Conservation (phyloP, 768 basidiomycete genomes). For the Boletus rufocinnamomeus region DNA sequence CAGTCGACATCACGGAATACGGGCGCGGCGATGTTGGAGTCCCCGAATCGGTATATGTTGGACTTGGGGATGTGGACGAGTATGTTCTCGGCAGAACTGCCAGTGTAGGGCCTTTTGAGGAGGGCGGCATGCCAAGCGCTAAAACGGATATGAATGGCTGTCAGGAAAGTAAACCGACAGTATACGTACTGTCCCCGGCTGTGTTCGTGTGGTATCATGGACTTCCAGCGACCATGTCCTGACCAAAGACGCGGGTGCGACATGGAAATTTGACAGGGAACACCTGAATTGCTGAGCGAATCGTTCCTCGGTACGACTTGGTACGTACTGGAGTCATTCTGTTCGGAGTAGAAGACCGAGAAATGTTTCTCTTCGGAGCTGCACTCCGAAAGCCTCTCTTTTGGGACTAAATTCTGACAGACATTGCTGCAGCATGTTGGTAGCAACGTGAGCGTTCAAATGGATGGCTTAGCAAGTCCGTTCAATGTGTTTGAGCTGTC, state of each 20-base stretch:
- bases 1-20: conserved; percentile 57
- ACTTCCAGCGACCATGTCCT: background rate
- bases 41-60: conserved; percentile 61
- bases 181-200: background rate
- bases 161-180: background rate
- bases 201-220: background rate
- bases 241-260: conserved; percentile 5
- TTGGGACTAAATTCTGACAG: background rate
- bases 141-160: background rate
- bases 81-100: background rate
- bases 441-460: no score
- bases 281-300: background rate
- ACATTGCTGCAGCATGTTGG: no score
- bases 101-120: conserved; percentile 11
- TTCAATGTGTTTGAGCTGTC: no score
- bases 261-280: conserved; percentile 3
- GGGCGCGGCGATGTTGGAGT: conserved; percentile 46
- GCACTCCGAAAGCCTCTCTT: background rate
- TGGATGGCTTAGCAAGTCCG: no score
- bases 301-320: background rate
- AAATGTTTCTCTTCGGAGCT: background rate
- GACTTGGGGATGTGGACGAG: conserved; percentile 48
- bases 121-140: background rate
- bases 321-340: background rate
- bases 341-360: background rate